A percentile compares a stretch with the other conserved stretches of the same genome.
phyloP scores from a whole-genome alignment of 148 eudicot species.

The Cornus florida region DNA sequence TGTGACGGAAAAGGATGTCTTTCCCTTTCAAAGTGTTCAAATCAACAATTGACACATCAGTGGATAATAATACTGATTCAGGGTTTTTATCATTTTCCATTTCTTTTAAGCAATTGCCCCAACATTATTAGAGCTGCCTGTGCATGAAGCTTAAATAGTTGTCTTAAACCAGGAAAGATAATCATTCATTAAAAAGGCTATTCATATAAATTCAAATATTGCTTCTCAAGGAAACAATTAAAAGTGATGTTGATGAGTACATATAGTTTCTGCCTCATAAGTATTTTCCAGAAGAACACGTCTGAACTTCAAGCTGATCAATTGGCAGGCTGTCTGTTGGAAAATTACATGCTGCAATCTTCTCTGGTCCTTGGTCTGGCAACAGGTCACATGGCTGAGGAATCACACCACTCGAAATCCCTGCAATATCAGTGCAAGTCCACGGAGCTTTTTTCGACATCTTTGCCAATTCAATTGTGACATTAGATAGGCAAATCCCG shows the following conservation, averaged over 20 bases:
- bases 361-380: conserved; percentile 44
- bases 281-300: conserved; percentile 45
- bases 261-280: conserved; percentile 5
- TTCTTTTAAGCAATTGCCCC: no score
- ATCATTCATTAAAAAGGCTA: not conserved
- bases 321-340: conserved; percentile 65
- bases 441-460: conserved; percentile 69
- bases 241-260: not conserved
- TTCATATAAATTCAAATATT: not conserved
- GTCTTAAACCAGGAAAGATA: no score
- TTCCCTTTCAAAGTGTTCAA: no score
- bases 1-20: no score
- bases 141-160: no score
- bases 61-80: no score
- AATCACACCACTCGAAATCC: conserved; percentile 65
- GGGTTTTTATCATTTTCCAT: no score
- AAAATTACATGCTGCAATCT: conserved; percentile 41
- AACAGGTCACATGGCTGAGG: conserved; percentile 68
- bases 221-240: conserved; percentile 7
- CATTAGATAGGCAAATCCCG: conserved; percentile 85
- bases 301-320: conserved; percentile 52
- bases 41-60: no score
- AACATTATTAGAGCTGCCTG: not conserved
- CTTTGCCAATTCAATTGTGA: conserved; percentile 58
- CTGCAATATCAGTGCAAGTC: conserved; percentile 70